Evolutionary conservation across 345 rosid species (phyloP).

Genomic region (Lepidium sativum): DNA sequence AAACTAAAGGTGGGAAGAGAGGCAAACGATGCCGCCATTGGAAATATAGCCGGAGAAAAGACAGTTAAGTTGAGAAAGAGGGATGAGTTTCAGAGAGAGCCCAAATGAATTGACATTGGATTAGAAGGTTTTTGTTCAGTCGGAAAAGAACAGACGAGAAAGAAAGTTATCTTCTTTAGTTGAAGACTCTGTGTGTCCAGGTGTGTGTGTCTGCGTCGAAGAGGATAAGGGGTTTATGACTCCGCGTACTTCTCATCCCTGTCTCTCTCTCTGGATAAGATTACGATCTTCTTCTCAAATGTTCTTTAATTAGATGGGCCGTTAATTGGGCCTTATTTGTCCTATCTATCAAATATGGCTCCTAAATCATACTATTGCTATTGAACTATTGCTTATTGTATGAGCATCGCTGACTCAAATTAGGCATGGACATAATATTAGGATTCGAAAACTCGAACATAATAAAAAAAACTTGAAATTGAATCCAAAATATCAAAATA

Average conservation of each 20-base stretch:
- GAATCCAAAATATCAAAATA: too few species aligned
- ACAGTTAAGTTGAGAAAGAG: background rate
- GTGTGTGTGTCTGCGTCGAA: background rate
- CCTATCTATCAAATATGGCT: background rate
- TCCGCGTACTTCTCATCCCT: background rate
- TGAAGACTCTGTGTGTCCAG: background rate
- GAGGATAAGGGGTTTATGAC: conserved; percentile 27
- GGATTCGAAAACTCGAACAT: too few species aligned
- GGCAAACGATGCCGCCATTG: conserved; percentile 28
- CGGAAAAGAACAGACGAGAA: background rate
- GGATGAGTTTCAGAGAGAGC: background rate
- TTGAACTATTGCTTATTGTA: too few species aligned
- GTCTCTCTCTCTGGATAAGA: conserved; percentile 20
- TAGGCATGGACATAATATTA: too few species aligned
- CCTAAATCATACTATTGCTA: too few species aligned
- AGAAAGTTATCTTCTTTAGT: background rate
- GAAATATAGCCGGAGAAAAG: background rate
- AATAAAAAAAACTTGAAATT: too few species aligned
- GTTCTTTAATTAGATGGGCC: background rate
- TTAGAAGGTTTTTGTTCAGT: background rate
- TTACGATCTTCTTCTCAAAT: background rate
- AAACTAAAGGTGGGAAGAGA: conserved; percentile 32
- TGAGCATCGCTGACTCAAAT: too few species aligned
- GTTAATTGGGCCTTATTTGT: background rate
- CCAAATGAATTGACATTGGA: conserved; percentile 12